Percentiles rank a stretch among this genome's conserved stretches.
These are phyloP conservation scores for Paratinospora sagittata DNA, from an alignment of 164 flowering plant genomes.

Conservation along the genomic window DNA sequence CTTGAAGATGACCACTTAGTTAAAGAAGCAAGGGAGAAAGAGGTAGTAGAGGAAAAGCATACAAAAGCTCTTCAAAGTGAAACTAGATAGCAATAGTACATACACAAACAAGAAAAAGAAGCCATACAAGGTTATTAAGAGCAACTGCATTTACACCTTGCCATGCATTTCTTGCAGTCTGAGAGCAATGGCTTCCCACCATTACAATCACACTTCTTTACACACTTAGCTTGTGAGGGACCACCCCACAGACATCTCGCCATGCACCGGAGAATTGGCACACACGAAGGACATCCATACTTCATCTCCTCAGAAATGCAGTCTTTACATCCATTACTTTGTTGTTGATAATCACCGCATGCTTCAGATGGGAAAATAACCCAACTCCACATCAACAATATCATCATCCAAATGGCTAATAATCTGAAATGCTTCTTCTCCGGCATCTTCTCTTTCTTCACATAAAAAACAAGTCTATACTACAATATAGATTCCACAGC, in stretches of 20 bases:
- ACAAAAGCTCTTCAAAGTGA: too few relatives aligned
- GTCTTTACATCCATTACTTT: conserved; percentile 35
- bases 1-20: too few relatives aligned
- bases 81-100: too few relatives aligned
- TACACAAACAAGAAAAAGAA: too few relatives aligned
- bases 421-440: conserved; percentile 1
- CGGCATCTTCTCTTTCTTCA: conserved; percentile 6
- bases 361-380: conserved; percentile 21
- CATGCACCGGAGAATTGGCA: conserved; percentile 53
- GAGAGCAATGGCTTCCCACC: conserved; percentile 38
- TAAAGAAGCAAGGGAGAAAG: too few relatives aligned
- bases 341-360: conserved; percentile 24
- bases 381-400: conserved; percentile 21
- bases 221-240: conserved; percentile 28
- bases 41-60: too few relatives aligned
- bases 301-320: conserved; percentile 46
- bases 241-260: conserved; percentile 64
- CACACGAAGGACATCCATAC: conserved; percentile 46
- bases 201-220: conserved; percentile 41
- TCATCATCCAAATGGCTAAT: not conserved
- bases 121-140: not conserved
- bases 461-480: not conserved
- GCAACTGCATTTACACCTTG: conserved; percentile 63
- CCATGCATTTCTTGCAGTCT: conserved; percentile 67
- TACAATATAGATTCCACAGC: not conserved